Evolutionary conservation across 495 filamentous ascomycete genomes (phyloP).

Genomic region (Astrothelium macrocarpum): DNA sequence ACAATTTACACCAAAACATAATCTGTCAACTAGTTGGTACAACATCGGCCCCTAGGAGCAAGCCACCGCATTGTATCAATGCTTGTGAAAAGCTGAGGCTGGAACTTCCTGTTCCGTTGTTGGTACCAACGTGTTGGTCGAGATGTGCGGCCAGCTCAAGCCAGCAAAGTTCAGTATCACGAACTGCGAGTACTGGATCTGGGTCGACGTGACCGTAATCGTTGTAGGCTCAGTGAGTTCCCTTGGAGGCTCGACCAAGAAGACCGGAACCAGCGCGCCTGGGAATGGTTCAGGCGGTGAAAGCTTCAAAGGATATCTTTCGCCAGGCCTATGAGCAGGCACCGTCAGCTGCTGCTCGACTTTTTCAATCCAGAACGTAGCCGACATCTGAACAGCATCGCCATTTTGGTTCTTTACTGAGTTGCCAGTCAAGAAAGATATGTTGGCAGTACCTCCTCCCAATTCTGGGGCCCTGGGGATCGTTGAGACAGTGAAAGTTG

Average conservation of each 20-base stretch:
- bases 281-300: background rate
- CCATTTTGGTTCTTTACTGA: conserved; percentile 18
- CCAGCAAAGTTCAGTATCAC: conserved; percentile 27
- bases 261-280: conserved; percentile 17
- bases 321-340: conserved; percentile 11
- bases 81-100: background rate
- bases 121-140: conserved; percentile 25
- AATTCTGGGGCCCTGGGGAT: conserved; percentile 11
- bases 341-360: conserved; percentile 20
- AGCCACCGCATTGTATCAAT: too few relatives aligned
- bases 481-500: conserved; percentile 24
- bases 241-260: conserved; percentile 16
- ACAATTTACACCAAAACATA: too few relatives aligned
- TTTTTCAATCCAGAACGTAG: conserved; percentile 28
- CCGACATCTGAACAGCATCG: conserved; percentile 18
- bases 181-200: conserved; percentile 31
- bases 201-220: conserved; percentile 16
- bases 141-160: conserved; percentile 29
- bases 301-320: conserved; percentile 13
- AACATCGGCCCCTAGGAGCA: too few relatives aligned
- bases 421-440: conserved; percentile 23
- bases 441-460: conserved; percentile 27
- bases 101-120: background rate
- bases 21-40: too few relatives aligned
- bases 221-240: conserved; percentile 18